Percentiles rank a stretch among this genome's conserved stretches.
These are phyloP conservation scores for Trebouxiophyceae sp. DNA, from an alignment of 163 green algal genomes.

Conservation along the genomic window DNA sequence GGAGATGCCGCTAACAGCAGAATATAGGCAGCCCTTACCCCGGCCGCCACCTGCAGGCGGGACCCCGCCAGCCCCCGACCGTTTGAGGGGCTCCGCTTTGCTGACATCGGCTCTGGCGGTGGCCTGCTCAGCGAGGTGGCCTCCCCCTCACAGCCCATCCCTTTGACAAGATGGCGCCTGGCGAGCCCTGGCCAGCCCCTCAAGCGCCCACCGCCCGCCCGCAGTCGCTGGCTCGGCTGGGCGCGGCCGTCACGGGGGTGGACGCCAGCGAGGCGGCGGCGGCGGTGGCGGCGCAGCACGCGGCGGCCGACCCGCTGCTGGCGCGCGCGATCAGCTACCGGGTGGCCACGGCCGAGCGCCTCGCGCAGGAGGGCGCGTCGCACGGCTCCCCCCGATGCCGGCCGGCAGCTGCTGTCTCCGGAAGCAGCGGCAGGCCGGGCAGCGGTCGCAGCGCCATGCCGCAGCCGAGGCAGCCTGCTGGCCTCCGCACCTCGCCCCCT, in stretches of 20 bases:
- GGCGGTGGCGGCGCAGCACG: conserved; percentile 55
- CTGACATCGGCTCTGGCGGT: conserved; percentile 93
- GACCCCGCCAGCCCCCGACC: no score
- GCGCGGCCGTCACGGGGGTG: conserved; percentile 61
- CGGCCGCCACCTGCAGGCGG: no score
- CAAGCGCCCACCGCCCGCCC: no score
- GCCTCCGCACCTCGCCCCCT: no score
- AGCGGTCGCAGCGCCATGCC: no score
- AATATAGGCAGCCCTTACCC: no score
- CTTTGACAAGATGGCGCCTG: not conserved
- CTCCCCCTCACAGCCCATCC: not conserved
- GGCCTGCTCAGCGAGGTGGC: conserved; percentile 73
- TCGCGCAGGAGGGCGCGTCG: conserved; percentile 32
- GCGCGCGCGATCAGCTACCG: conserved; percentile 33
- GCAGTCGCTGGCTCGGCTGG: conserved; percentile 19
- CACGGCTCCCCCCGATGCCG: no score
- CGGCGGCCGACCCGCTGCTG: conserved; percentile 44
- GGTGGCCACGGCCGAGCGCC: conserved; percentile 32
- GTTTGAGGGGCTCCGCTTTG: conserved; percentile 48
- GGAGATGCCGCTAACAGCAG: no score
- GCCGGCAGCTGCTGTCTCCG: no score
- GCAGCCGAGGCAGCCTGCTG: no score
- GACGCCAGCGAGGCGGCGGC: conserved; percentile 69
- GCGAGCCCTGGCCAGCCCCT: not conserved
- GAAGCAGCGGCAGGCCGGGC: no score